phyloP scores from a whole-genome alignment of 306 rosid species.

The Cucumis hystrix region DNA sequence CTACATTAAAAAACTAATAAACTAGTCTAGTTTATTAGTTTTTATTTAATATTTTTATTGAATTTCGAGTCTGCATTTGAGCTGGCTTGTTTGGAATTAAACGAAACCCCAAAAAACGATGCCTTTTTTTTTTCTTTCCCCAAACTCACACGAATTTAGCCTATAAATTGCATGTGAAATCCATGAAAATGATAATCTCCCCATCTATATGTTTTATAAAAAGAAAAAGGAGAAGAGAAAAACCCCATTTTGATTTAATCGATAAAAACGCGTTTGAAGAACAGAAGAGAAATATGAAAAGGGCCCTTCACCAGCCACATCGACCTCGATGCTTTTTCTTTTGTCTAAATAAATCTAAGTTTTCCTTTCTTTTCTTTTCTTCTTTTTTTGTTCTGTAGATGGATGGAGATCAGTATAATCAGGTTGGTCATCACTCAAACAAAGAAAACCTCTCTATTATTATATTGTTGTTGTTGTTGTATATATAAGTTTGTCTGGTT shows the following conservation, averaged over 20 bases:
- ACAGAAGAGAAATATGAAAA: background rate
- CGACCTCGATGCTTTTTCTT: background rate
- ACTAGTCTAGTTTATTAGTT: background rate
- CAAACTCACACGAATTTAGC: background rate
- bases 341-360: background rate
- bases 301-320: slow-evolving; percentile 2
- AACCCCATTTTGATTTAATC: background rate
- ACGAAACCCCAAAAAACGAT: background rate
- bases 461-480: background rate
- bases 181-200: background rate
- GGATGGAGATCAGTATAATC: background rate
- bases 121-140: background rate
- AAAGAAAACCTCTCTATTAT: background rate
- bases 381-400: background rate
- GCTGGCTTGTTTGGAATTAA: background rate
- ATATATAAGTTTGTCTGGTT: background rate
- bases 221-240: no score
- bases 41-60: background rate
- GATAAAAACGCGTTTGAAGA: background rate
- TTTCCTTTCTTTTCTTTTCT: background rate
- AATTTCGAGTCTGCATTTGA: background rate
- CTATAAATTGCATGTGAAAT: background rate
- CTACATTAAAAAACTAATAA: background rate
- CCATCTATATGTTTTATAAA: background rate
- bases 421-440: background rate